Conservation (phyloP, 257 asterid species). For the Jacaranda copaia region DNA sequence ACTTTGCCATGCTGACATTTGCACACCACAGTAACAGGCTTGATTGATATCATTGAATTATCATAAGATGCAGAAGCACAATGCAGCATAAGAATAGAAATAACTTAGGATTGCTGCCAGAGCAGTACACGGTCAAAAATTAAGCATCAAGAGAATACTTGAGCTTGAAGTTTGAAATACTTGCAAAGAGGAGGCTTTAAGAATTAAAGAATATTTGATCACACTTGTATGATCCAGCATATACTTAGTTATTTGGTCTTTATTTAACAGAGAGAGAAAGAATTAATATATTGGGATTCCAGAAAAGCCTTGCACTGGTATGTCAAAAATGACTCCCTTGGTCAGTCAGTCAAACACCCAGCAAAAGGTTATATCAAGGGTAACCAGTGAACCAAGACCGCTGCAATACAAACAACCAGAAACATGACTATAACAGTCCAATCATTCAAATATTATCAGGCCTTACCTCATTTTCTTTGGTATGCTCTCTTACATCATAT, state of each 20-base stretch:
- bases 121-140: background rate
- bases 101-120: background rate
- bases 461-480: constrained; percentile 83
- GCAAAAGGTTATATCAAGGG: constrained; percentile 4
- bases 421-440: background rate
- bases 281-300: background rate
- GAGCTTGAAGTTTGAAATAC: constrained; percentile 6
- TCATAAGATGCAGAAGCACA: background rate
- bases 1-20: constrained; percentile 12
- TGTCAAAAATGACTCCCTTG: background rate
- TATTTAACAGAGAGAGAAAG: background rate
- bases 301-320: background rate
- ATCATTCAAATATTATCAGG: constrained; percentile 15
- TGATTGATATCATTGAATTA: background rate
- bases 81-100: background rate
- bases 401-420: constrained; percentile 3
- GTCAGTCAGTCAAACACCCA: constrained; percentile 1
- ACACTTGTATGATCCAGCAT: background rate
- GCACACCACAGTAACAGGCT: background rate
- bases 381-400: background rate
- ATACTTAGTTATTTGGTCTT: background rate
- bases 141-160: background rate
- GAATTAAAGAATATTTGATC: background rate
- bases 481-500: constrained; percentile 88
- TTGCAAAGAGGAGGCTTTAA: constrained; percentile 8